A percentile compares a stretch with the other conserved stretches of the same genome.
Evolutionary conservation across 257 asterid genomes (phyloP).

Genomic region (Oldenlandia corymbosa): DNA sequence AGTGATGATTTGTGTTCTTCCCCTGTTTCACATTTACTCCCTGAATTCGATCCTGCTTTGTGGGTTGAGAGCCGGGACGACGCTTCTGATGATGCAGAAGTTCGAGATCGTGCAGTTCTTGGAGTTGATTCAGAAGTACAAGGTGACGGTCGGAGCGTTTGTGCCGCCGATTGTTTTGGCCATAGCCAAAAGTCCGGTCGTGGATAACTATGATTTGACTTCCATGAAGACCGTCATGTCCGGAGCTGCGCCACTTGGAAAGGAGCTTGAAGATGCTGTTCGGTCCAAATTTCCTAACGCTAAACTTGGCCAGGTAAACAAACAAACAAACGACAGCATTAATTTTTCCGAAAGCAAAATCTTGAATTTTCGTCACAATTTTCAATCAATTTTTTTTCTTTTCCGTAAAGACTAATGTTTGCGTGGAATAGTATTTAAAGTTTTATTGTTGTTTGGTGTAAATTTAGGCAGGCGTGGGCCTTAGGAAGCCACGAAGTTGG

Average conservation of each 20-base stretch:
- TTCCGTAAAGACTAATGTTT: too few relatives aligned
- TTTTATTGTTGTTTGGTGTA: not conserved
- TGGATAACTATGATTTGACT: conserved; percentile 71
- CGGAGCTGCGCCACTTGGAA: conserved; percentile 98
- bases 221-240: conserved; percentile 81
- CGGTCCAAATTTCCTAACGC: conserved; percentile 70
- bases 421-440: too few relatives aligned
- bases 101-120: conserved; percentile 61
- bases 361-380: too few relatives aligned
- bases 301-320: conserved; percentile 74
- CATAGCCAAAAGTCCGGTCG: conserved; percentile 71
- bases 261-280: conserved; percentile 88
- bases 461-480: not conserved
- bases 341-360: too few relatives aligned
- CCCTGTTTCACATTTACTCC: conserved; percentile 76
- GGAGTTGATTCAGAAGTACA: conserved; percentile 67
- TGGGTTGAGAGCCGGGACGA: conserved; percentile 87
- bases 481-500: too few relatives aligned
- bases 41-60: conserved; percentile 71
- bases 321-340: too few relatives aligned
- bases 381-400: too few relatives aligned
- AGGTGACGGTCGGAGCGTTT: conserved; percentile 78
- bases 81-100: conserved; percentile 71
- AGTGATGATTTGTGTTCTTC: conserved; percentile 72
- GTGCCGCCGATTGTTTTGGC: conserved; percentile 87